Evolutionary conservation across 225 moss, liverwort and hornwort genomes (phyloP), one percentile per base, ranked within the genome.

Genomic region (Straminergon stramineum): DNA sequence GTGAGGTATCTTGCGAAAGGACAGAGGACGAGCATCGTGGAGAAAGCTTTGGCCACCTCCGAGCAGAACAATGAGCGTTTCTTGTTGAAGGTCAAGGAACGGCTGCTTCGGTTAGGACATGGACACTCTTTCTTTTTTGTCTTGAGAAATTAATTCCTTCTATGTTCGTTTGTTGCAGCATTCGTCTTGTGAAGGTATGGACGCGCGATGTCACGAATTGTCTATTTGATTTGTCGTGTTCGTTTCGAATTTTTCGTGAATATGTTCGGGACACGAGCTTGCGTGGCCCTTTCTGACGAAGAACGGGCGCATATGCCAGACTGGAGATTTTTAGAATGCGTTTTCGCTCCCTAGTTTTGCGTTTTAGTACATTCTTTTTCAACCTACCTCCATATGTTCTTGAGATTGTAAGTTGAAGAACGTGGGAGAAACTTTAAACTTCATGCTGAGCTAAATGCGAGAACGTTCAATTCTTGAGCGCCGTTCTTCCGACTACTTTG

Each of bases 1-100:
- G 92, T 96, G 66, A 89, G 95, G 37, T 81, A 48, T 80, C 89
- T 97, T 51, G 88, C 70, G 6, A 92, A 94, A 87, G 90, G 89
- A 24, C 93, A 97, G 89, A 89, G 97, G 75, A 75, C 92, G 73
- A 91, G 74, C 58, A 90, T 97, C 48, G 95, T 97, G 34, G 95
- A 95, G 70, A 95, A 90, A 84, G 92, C 93, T 48, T 91, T 93
- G 87, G 93, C 89, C 34, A 97, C 96, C 13, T 88, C 39, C 52
- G 97, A 95, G 64, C 96, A 95, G 89, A 90, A 96, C 74, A 97
- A 97, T 86, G 94, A 91, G 89, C 92, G 91, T 26, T 92, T 97
- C 79, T 91, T 96, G 79, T 52, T 28, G 27, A 91, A 91, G 81
- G 84, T 96, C 51, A 90, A 93, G 83, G 92, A 95, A 32, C 92